Conservation (phyloP, 331 rosid species). For the Quercus phellos region DNA sequence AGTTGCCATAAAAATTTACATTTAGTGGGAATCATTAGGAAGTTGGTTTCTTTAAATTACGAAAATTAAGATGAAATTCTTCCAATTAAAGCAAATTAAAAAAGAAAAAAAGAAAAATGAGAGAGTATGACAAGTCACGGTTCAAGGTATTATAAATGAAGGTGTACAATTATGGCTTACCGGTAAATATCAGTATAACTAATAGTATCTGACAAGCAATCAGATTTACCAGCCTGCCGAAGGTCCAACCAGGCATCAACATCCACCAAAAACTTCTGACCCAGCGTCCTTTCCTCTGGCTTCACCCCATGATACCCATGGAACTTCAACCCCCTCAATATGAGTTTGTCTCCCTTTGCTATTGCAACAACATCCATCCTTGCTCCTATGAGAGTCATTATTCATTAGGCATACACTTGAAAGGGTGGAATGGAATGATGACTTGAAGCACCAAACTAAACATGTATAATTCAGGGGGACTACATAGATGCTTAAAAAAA, state of each 20-base stretch:
- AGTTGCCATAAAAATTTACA: not conserved
- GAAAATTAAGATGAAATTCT: not conserved
- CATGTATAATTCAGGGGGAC: not conserved
- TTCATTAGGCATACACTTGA: not conserved
- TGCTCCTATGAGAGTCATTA: slow-evolving; percentile 19
- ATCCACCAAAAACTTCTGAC: slow-evolving; percentile 77
- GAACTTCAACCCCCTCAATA: slow-evolving; percentile 68
- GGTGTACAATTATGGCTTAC: slow-evolving; percentile 26
- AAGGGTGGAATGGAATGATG: not conserved
- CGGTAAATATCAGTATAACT: slow-evolving; percentile 64
- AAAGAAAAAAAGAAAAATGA: not conserved
- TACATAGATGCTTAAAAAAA: not conserved
- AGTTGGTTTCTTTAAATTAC: no score
- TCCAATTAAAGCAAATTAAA: not conserved
- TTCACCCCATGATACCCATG: slow-evolving; percentile 84
- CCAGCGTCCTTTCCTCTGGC: slow-evolving; percentile 59
- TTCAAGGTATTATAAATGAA: not conserved
- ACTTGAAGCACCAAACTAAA: not conserved
- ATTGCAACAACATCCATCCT: slow-evolving; percentile 36
- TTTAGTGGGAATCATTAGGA: not conserved
- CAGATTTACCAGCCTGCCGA: slow-evolving; percentile 64
- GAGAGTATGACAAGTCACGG: not conserved
- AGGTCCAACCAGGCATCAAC: slow-evolving; percentile 98
- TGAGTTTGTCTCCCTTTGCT: slow-evolving; percentile 61
- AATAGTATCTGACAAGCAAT: slow-evolving; percentile 48